Conservation (phyloP, 345 rosid genomes). For the Melastoma malabathricum region DNA sequence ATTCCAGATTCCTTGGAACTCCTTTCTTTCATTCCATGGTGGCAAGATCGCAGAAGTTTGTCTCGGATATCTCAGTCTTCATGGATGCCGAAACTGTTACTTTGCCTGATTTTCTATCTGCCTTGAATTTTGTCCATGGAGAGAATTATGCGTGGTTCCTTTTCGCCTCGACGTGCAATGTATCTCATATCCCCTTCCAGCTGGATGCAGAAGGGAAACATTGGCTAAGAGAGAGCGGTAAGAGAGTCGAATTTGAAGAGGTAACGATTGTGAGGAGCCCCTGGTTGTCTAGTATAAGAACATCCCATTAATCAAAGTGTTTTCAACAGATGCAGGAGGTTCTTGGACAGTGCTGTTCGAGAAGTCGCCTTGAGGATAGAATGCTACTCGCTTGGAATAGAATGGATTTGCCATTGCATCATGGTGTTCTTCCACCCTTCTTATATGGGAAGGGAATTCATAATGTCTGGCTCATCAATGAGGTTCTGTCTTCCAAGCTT, state of each 20-base stretch:
- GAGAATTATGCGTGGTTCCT: conserved; percentile 65
- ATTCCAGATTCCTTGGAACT: conserved; percentile 62
- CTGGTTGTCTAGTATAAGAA: conserved; percentile 15
- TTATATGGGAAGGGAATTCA: conserved; percentile 56
- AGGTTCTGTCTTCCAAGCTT: conserved; percentile 40
- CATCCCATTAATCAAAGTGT: conserved; percentile 7
- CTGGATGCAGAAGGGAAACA: conserved; percentile 38
- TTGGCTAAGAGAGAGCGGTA: conserved; percentile 44
- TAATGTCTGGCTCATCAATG: conserved; percentile 57
- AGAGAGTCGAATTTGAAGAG: conserved; percentile 35
- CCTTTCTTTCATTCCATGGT: conserved; percentile 85
- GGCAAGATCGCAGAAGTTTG: conserved; percentile 31
- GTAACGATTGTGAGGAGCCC: conserved; percentile 25
- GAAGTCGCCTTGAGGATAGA: conserved; percentile 31
- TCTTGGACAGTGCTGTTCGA: conserved; percentile 17
- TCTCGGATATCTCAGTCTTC: conserved; percentile 44
- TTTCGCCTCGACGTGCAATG: conserved; percentile 36
- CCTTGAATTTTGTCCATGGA: conserved; percentile 40
- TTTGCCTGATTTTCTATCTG: conserved; percentile 39
- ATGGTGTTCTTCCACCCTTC: conserved; percentile 80
- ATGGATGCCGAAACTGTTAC: conserved; percentile 43
- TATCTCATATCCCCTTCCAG: conserved; percentile 41
- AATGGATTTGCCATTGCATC: conserved; percentile 36
- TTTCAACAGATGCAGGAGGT: conserved; percentile 62
- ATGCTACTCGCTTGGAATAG: conserved; percentile 76